Conservation (phyloP, 768 basidiomycete species). For the Tricholoma sp. region DNA sequence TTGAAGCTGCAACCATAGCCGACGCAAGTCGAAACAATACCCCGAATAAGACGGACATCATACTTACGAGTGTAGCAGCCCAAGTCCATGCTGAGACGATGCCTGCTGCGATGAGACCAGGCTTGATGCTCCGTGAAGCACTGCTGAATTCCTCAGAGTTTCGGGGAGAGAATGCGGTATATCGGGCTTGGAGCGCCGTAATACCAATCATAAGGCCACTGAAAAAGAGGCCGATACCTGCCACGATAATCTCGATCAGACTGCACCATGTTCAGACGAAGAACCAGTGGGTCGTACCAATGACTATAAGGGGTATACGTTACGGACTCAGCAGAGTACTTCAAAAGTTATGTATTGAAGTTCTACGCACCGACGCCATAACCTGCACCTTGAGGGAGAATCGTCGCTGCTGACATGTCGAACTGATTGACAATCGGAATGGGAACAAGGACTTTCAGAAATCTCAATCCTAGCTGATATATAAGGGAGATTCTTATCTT, state of each 20-base stretch:
- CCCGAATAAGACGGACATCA: constrained; percentile 23
- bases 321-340: background rate
- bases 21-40: background rate
- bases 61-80: constrained; percentile 54
- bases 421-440: background rate
- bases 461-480: background rate
- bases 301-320: constrained; percentile 31
- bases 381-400: constrained; percentile 14
- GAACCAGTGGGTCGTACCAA: constrained; percentile 35
- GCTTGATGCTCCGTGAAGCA: constrained; percentile 80
- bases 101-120: constrained; percentile 87
- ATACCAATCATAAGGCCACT: constrained; percentile 73
- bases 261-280: background rate
- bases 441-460: background rate
- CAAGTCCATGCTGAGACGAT: constrained; percentile 95
- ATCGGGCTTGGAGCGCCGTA: constrained; percentile 78
- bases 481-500: background rate
- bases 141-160: constrained; percentile 82
- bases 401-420: background rate
- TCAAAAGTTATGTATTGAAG: background rate
- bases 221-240: constrained; percentile 87
- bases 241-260: background rate
- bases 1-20: constrained; percentile 44
- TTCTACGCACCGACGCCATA: constrained; percentile 20
- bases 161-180: constrained; percentile 75